phyloP scores from a whole-genome alignment of 306 rosid species.

The Malus asiatica region DNA sequence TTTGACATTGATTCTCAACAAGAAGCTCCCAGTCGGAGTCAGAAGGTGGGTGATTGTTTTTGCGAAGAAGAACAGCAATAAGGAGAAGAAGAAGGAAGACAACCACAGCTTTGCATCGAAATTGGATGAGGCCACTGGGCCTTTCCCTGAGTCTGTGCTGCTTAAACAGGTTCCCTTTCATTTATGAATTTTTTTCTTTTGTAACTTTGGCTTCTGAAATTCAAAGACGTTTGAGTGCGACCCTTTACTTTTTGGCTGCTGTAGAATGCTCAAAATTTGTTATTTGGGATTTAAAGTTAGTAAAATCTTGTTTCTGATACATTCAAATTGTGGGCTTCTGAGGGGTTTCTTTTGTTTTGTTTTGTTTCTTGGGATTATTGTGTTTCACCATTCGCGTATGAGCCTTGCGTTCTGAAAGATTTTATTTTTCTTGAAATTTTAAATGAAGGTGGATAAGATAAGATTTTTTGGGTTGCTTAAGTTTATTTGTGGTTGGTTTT shows the following conservation, averaged over 20 bases:
- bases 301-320: no score
- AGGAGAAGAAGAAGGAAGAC: slow-evolving; percentile 44
- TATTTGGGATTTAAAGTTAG: background rate
- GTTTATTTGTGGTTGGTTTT: slow-evolving; percentile 1
- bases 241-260: background rate
- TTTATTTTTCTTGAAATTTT: background rate
- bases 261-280: background rate
- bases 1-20: no score
- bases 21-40: slow-evolving; percentile 9
- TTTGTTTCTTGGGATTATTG: background rate
- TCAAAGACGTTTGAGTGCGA: background rate
- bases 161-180: slow-evolving; percentile 55
- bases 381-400: background rate
- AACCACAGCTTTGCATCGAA: slow-evolving; percentile 48
- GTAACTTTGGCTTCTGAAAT: no score
- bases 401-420: background rate
- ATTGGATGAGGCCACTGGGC: slow-evolving; percentile 57
- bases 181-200: background rate
- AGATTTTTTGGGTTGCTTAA: background rate
- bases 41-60: slow-evolving; percentile 40
- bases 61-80: slow-evolving; percentile 32
- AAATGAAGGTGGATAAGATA: background rate
- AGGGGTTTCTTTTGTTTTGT: background rate
- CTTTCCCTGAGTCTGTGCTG: slow-evolving; percentile 88
- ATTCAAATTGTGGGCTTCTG: background rate